Evolutionary conservation across 169 alveolate species (phyloP), one percentile per base, ranked within the genome.

Genomic region (Eimeria sp.): DNA sequence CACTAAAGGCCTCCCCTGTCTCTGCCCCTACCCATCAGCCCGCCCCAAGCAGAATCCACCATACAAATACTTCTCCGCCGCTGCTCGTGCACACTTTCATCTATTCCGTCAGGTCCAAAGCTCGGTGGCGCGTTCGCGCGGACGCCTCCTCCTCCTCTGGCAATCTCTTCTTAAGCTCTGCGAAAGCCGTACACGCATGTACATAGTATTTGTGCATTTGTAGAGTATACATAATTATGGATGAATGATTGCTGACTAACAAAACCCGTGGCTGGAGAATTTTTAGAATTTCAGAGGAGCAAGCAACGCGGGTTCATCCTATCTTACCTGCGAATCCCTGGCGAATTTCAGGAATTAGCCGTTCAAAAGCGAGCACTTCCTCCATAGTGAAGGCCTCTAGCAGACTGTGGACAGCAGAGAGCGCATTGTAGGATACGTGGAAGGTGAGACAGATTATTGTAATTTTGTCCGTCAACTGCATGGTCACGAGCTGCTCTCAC

Each of bases 311-410:
- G 47, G 45, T 49, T 22, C 45, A 20, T 18, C n/a, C 40, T 34
- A 57, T 14, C 84, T 11, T 18, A 93, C 96, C 94, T 49, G 76
- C 86, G 51, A 93, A 93, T 18, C 87, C 96, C 70, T 83, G 34
- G 65, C 88, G 92, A 0, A 93, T 93, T 47, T 93, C 96, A 7
- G 93, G 94, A 22, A 70, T 82, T 73, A 93, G 93, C 22, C 58
- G 70, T 57, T 93, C 96, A n/a, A 80, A 27, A 13, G 87, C 94
- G 78, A 93, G 63, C 27, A 93, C 96, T 82, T 93, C 96, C 5
- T 80, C 96, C 96, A 93, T 82, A 20, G 96, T 73, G 45, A 93
- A 67, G 5, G 75, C 88, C 78, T 93, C 96, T 7, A 93, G 88
- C 75, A 93, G 61, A 51, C 96, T 93, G 78, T n/a, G 22, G 43